phyloP scores from a whole-genome alignment of 73 alveolate species.

The Tetrahymena thermophila region DNA sequence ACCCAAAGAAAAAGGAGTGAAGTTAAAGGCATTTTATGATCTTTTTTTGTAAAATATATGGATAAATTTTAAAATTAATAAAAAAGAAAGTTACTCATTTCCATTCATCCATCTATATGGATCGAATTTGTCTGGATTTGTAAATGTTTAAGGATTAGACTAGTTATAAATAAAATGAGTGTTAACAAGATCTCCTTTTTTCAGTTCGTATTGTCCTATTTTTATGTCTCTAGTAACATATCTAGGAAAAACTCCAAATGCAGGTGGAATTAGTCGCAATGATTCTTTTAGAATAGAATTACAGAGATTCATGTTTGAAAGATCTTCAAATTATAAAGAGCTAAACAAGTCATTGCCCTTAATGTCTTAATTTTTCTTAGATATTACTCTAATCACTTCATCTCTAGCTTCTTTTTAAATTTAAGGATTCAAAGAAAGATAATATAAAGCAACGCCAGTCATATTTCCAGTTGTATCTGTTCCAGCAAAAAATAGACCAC shows the following conservation, averaged over 20 bases:
- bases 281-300: neutral
- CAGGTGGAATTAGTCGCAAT: neutral
- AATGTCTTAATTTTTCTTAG: no score
- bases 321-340: neutral
- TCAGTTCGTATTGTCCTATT: neutral
- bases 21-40: neutral
- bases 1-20: slow-evolving; percentile 18
- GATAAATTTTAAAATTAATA: neutral
- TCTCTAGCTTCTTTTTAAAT: no score
- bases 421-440: no score
- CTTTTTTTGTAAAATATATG: neutral
- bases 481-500: no score
- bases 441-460: no score
- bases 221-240: neutral
- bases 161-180: neutral
- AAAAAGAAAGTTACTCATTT: neutral
- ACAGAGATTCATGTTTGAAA: neutral
- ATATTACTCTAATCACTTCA: no score
- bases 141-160: neutral
- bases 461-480: no score
- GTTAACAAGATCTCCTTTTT: neutral
- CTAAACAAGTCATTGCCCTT: no score
- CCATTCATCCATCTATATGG: slow-evolving; percentile 28
- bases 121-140: slow-evolving; percentile 18
- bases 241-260: neutral